Base-by-base conservation (phyloP, 805 yeast genomes). In the Teunomyces tritomae region DNA sequence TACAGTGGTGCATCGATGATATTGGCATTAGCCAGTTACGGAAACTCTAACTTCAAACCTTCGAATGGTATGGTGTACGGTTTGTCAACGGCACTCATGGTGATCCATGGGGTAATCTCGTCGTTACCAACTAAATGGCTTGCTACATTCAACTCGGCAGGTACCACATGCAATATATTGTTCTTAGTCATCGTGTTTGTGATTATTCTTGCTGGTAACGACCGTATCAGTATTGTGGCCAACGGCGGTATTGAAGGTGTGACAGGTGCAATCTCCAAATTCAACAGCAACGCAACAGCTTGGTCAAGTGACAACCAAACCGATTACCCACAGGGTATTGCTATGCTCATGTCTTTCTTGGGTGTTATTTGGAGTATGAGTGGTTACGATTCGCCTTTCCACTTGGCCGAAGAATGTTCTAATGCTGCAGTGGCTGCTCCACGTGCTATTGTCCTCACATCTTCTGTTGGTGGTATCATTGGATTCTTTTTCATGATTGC, bases 301-400 rank as follows among this genome's bases (percentile, higher is more conserved):
- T 83, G 87, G 87, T 65, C 69, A 8, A 70, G 80, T 46, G 61
- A 70, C 39, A 83, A 83, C 62, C 76, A 72, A 51, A 80, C 87
- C 8, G 85, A 80, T 14, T 83, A 78, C 73, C 84, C 85, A n/a
- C 71, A 72, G 43, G 87, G 87, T 47, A 70, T 82, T 44, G 76
- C 84, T 26, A 69, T 80, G 57, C 62, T 83, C 48, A 71, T 80
- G 73, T 70, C 81, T 4, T 81, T 81, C 63, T 61, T 80, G 57
- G 82, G 85, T n/a, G 83, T 77, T 32, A 78, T 80, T 49, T 82
- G 85, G 85, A 80, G 85, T 33, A 83, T 85, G 88, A 77, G 85
- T 39, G 89, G 89, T 20, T 85, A 82, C 58, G 89, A 85, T 59
- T 80, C 87, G 17, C 87, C 89, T 0, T 85, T 84, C 70, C 89